A percentile compares a stretch with the other conserved stretches of the same genome.
Evolutionary conservation across 73 alveolate genomes (phyloP).

Genomic region (Tetrahymena elliotti): DNA sequence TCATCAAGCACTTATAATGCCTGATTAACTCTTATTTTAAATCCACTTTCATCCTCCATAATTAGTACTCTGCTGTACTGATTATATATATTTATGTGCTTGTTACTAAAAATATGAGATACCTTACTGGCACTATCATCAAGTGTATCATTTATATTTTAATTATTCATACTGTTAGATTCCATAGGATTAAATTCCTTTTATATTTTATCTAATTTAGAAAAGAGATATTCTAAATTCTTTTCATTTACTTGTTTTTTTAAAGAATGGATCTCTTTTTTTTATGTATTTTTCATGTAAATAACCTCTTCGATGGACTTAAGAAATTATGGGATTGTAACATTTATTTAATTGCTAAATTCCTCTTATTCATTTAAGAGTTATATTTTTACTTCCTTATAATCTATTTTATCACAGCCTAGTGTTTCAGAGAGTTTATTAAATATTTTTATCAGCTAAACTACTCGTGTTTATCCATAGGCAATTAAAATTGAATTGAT

Average conservation of each 20-base stretch:
- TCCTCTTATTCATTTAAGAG: not conserved
- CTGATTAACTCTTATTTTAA: not conserved
- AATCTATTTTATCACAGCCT: not conserved
- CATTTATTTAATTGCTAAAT: not conserved
- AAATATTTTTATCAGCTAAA: not conserved
- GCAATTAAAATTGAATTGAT: not conserved
- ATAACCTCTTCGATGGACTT: not conserved
- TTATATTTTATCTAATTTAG: not conserved
- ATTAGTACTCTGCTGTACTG: not conserved
- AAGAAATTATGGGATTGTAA: not conserved
- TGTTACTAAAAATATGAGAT: not conserved
- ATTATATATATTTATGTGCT: not conserved
- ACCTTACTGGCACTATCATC: not conserved
- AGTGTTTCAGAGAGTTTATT: not conserved
- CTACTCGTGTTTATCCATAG: not conserved
- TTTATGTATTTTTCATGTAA: not conserved
- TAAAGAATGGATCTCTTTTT: not conserved
- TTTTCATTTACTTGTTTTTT: not conserved
- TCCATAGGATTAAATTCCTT: not conserved
- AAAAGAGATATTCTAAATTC: not conserved
- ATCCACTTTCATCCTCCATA: not conserved
- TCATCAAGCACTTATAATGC: not conserved
- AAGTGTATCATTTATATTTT: not conserved
- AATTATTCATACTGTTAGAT: not conserved
- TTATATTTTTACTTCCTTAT: not conserved